Conservation (phyloP, 225 moss, liverwort and hornwort species). For the Pseudisothecium myosuroides region DNA sequence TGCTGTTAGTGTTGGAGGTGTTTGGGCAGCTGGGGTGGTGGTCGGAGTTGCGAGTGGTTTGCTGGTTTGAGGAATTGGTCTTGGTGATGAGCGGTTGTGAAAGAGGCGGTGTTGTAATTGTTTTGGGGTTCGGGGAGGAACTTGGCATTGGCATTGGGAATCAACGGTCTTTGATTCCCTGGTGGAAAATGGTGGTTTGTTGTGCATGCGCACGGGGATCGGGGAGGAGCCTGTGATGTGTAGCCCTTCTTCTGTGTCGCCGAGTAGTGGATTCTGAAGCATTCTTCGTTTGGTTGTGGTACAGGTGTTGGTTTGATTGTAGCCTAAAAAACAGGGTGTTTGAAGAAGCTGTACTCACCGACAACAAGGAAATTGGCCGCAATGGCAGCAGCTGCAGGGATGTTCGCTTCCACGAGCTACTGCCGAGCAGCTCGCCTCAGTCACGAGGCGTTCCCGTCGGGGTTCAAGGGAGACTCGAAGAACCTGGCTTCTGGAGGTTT, state of each 20-base stretch:
- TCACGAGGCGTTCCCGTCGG: background rate
- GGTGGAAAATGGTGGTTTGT: background rate
- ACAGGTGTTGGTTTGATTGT: background rate
- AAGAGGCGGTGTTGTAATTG: background rate
- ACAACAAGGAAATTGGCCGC: background rate
- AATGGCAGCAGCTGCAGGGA: slow-evolving; percentile 24
- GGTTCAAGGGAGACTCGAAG: slow-evolving; percentile 24
- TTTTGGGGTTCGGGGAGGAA: background rate
- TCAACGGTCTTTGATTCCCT: background rate
- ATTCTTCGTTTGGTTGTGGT: background rate
- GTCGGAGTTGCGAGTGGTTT: background rate
- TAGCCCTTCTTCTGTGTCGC: background rate
- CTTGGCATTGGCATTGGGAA: background rate
- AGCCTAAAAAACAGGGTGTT: background rate
- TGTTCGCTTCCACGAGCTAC: slow-evolving; percentile 37
- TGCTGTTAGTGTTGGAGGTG: background rate
- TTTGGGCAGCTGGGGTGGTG: background rate
- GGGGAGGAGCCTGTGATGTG: background rate
- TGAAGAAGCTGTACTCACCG: background rate
- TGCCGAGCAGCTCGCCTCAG: background rate
- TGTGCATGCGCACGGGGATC: background rate
- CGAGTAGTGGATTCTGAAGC: background rate
- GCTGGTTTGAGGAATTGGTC: background rate
- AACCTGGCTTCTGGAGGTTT: background rate
- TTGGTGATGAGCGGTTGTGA: background rate